Evolutionary conservation across 164 flowering plant species (phyloP), one percentile per base, ranked within the genome.

Genomic region (Aristolochia contorta): DNA sequence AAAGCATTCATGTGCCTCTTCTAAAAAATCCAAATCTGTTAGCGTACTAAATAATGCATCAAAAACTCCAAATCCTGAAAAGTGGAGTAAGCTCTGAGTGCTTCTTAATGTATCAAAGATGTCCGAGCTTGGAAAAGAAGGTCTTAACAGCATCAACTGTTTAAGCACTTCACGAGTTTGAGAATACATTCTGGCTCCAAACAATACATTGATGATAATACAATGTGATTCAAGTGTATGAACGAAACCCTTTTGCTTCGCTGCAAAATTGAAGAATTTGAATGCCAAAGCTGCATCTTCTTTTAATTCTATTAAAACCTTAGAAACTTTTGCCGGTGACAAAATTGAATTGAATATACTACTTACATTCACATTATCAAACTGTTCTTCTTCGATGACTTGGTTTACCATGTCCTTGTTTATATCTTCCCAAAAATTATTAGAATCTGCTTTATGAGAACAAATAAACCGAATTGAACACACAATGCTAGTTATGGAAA

Each of bases 21-120:
- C 87, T 43, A 87, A 72, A 78, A 79, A 67, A 10, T 79, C 89
- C 59, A 84, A 63, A 48, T 87, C 95, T 22, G 76, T 69, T 65
- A 85, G 72, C 23, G 75, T 84, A 60, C 87, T 70, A 66, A 90
- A 90, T 45, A 90, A 69, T 19, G 81, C 78, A 68, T 90, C 90
- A 64, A 90, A 90, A 12, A 85, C 95, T 10, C 89, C 90, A 71
- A 64, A 85, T 23, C 86, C 84, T 2, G 68, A 64, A 20, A 65
- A 45, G 65, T 80, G 75, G 41, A 82, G 71, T 16, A 23, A 23
- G 60, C 81, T 71, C 74, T 24, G 54, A 2, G 86, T 84, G 24
- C 70, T 67, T 88, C 88, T 84, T 74, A 90, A 65, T 8, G 72
- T 59, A 68, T 87, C 86, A 60, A 90, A 77, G 24, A 77, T 65